phyloP scores from a whole-genome alignment of 2,329 filamentous ascomycete genomes.

The Rhynchosporium agropyri region DNA sequence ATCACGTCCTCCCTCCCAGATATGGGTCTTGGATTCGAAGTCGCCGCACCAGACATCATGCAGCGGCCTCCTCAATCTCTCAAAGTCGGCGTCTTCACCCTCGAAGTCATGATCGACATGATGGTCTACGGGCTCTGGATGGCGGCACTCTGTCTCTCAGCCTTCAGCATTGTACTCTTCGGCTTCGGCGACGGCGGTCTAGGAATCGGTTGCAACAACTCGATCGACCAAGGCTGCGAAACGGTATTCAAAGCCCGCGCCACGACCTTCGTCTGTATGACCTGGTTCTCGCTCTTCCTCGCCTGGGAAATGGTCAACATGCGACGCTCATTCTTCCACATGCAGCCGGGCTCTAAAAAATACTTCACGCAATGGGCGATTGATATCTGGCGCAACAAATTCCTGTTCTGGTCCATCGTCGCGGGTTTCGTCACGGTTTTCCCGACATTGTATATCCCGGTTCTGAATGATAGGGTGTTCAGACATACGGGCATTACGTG shows the following conservation, averaged over 20 bases:
- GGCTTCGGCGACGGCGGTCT: conserved; percentile 59
- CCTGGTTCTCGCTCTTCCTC: conserved; percentile 75
- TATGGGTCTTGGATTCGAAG: conserved; percentile 83
- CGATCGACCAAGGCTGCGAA: conserved; percentile 57
- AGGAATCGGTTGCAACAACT: conserved; percentile 62
- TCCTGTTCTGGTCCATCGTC: conserved; percentile 68
- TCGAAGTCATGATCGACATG: conserved; percentile 78
- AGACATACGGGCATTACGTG: conserved; percentile 66
- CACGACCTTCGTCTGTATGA: conserved; percentile 73
- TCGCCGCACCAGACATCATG: conserved; percentile 76
- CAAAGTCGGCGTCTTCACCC: conserved; percentile 73
- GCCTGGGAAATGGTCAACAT: conserved; percentile 79
- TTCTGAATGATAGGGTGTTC: conserved; percentile 66
- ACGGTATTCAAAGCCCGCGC: conserved; percentile 71
- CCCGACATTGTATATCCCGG: conserved; percentile 68
- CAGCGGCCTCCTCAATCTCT: conserved; percentile 71
- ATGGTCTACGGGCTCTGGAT: conserved; percentile 78
- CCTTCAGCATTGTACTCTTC: conserved; percentile 67
- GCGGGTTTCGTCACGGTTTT: conserved; percentile 60
- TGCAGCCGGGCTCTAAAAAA: conserved; percentile 63
- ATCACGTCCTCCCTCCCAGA: conserved; percentile 85
- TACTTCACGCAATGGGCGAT: conserved; percentile 68
- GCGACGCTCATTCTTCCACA: conserved; percentile 73
- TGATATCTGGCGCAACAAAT: conserved; percentile 72
- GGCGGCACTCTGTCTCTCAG: conserved; percentile 66